These are phyloP conservation scores for Beta vulgaris DNA, from an alignment of 148 eudicot species.

Conservation along the genomic window DNA sequence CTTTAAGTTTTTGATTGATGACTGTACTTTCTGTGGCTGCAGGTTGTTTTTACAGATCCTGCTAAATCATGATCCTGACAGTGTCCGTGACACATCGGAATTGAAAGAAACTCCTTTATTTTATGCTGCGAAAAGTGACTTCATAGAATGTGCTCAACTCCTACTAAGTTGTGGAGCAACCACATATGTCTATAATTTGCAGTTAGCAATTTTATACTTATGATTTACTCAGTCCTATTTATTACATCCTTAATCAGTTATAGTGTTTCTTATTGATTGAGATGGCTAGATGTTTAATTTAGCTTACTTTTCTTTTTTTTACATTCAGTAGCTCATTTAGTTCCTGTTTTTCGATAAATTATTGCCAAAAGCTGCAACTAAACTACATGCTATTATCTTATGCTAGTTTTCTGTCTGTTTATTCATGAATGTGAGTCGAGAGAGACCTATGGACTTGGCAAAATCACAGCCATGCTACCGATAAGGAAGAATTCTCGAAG, in stretches of 20 bases:
- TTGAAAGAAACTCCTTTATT: constrained; percentile 39
- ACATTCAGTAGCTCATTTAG: neutral
- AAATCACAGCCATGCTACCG: too few species aligned
- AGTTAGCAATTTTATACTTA: constrained; percentile 19
- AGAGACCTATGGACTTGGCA: constrained; percentile 43
- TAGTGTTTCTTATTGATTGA: neutral
- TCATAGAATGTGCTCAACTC: constrained; percentile 31
- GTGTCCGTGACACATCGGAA: constrained; percentile 29
- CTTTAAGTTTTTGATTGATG: neutral
- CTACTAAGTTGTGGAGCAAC: constrained; percentile 35
- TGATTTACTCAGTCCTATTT: neutral
- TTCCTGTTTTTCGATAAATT: neutral
- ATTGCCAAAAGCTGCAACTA: neutral
- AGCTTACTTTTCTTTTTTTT: neutral
- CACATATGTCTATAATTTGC: constrained; percentile 36
- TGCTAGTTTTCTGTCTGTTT: neutral
- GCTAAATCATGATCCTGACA: constrained; percentile 27
- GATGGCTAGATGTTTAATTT: neutral
- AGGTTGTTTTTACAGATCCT: constrained; percentile 29
- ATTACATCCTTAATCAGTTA: neutral
- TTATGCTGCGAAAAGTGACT: constrained; percentile 39
- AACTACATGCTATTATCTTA: neutral
- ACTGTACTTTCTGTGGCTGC: neutral
- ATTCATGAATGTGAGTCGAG: constrained; percentile 25
- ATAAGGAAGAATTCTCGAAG: too few species aligned